Conservation (phyloP, 2,329 filamentous ascomycete species). For the Exophiala sideris region DNA sequence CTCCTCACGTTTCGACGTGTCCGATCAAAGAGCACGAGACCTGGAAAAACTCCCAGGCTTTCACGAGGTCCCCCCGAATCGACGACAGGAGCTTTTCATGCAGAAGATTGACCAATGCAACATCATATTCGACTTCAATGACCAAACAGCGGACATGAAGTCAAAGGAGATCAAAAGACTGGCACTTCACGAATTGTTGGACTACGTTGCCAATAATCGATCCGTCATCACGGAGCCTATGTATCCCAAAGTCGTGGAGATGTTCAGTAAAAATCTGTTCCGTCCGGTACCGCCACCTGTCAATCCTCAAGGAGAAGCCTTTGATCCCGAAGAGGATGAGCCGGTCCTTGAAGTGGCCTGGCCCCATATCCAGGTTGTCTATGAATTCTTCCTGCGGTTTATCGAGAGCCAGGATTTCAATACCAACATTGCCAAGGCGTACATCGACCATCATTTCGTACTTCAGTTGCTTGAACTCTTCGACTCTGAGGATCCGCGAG, state of each 20-base stretch:
- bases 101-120: slow-evolving; percentile 99
- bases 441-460: slow-evolving; percentile 97
- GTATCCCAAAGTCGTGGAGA: slow-evolving; percentile 97
- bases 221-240: slow-evolving; percentile 98
- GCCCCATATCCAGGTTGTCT: slow-evolving; percentile 99
- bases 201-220: slow-evolving; percentile 97
- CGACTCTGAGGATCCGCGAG: slow-evolving; percentile 94
- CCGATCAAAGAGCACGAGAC: slow-evolving; percentile 81
- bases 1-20: slow-evolving; percentile 96
- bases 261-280: slow-evolving; percentile 99
- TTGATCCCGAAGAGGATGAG: slow-evolving; percentile 97
- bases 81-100: slow-evolving; percentile 96
- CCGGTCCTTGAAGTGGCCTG: slow-evolving; percentile 96
- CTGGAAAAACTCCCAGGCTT: slow-evolving; percentile 96
- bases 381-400: slow-evolving; percentile 98
- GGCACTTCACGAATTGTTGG: slow-evolving; percentile 89
- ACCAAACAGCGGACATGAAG: slow-evolving; percentile 97
- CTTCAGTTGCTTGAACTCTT: slow-evolving; percentile 93
- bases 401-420: slow-evolving; percentile 99
- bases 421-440: slow-evolving; percentile 97
- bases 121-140: slow-evolving; percentile 99
- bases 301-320: slow-evolving; percentile 96
- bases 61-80: slow-evolving; percentile 92
- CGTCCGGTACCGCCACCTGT: slow-evolving; percentile 94
- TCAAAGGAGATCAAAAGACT: slow-evolving; percentile 99